Base-by-base conservation (phyloP, 345 rosid genomes). In the Populus alba region DNA sequence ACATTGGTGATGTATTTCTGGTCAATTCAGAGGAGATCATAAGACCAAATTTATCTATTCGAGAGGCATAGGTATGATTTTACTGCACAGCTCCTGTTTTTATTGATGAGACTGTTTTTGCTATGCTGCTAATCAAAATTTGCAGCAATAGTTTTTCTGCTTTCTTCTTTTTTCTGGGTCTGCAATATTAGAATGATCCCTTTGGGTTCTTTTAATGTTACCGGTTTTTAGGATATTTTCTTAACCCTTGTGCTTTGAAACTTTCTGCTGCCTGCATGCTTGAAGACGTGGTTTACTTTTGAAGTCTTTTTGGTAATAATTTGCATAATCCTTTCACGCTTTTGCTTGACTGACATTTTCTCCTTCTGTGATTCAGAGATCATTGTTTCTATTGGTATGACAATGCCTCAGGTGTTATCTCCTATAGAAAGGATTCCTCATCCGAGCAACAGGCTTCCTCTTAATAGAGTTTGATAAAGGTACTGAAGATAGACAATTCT, bases 341-440 rank as follows among this genome's bases (percentile, higher is more conserved):
- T 43, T 43, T 43, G 47, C 31, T 4, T 11, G 8, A 8, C 12
- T 61, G 25, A 22, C 25, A 61, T 61, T 61, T 10, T 65, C 23
- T 37, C 70, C 31, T 69, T 59, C 53, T 29, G 29, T 75, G 79
- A 29, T 81, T 77, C 94, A 94, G 97, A 94, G 84, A 94, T 94
- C 47, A 90, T 92, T 74, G 94, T 94, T 23, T 92, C 98, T 25
- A 89, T 90, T 0, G 98, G 98, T 20, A 94, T 94, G 98, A 88
- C 98, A 23, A 92, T 94, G 97, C 98, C 98, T 0, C 92, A 90
- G 78, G 84, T 91, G 68, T 83, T 94, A 72, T 86, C 97, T 79
- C 89, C 87, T 27, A 69, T 81, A 55, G 89, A 91, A 71, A 88
- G 89, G 81, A 63, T 79, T 79, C 81, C 86, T 63, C 84, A 85